phyloP scores from a whole-genome alignment of 305 asterid genomes.

The Solanum hybrid region DNA sequence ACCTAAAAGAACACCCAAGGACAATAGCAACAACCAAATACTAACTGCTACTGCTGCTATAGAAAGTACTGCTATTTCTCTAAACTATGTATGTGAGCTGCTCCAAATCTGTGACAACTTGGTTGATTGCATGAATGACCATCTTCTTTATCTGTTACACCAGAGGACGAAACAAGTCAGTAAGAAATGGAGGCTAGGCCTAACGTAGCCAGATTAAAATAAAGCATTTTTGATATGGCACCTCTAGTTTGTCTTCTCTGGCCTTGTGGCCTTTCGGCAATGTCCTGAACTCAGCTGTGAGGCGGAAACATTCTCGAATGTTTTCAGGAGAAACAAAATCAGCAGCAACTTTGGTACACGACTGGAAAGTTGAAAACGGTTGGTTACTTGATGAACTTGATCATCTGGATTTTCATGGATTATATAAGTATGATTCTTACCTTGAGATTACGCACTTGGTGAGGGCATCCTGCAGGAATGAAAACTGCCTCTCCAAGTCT shows the following conservation, averaged over 20 bases:
- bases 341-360: conserved; percentile 81
- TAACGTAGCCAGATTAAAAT: neutral
- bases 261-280: conserved; percentile 78
- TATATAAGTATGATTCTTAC: conserved; percentile 19
- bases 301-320: conserved; percentile 58
- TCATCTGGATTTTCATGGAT: neutral
- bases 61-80: neutral
- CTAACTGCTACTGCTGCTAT: neutral
- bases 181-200: neutral
- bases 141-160: conserved; percentile 73
- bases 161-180: neutral
- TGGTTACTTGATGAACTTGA: neutral
- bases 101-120: conserved; percentile 54
- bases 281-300: conserved; percentile 66
- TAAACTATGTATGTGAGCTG: conserved; percentile 20
- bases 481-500: conserved; percentile 82
- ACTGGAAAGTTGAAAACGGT: conserved; percentile 30
- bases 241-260: conserved; percentile 91
- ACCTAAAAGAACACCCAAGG: neutral
- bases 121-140: conserved; percentile 67
- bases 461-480: conserved; percentile 95
- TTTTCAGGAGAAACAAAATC: conserved; percentile 96
- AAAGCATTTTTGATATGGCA: conserved; percentile 11
- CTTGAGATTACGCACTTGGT: conserved; percentile 89
- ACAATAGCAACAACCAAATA: neutral